These are phyloP conservation scores for Alternaria sp. DNA, from an alignment of 2,329 filamentous ascomycete genomes.

Conservation along the genomic window DNA sequence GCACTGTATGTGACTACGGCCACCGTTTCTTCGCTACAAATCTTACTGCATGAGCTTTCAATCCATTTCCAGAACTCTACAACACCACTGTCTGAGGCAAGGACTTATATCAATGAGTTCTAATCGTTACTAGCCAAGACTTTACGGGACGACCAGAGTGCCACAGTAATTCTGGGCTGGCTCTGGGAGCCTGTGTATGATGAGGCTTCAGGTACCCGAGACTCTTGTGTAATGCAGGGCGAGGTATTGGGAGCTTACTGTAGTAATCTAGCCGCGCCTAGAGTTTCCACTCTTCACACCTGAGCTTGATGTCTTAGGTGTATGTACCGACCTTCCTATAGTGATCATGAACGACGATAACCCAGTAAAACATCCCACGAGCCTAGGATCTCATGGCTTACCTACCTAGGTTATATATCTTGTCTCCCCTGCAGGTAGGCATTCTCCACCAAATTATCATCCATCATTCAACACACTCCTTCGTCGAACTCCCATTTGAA, in stretches of 20 bases:
- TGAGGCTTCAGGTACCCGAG: constrained; percentile 25
- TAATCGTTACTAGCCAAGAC: background rate
- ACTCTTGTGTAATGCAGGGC: constrained; percentile 25
- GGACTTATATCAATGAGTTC: background rate
- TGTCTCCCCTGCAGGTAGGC: constrained; percentile 18
- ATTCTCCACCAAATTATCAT: constrained; percentile 28
- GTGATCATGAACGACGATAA: constrained; percentile 25
- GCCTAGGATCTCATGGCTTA: constrained; percentile 13
- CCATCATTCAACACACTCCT: constrained; percentile 47
- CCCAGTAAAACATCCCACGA: constrained; percentile 31
- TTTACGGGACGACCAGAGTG: background rate
- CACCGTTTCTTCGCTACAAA: background rate
- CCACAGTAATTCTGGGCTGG: background rate
- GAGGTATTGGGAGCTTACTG: constrained; percentile 30
- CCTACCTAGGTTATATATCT: constrained; percentile 35
- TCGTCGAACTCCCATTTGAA: constrained; percentile 19
- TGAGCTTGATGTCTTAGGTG: constrained; percentile 33
- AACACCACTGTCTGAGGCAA: background rate
- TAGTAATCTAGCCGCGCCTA: constrained; percentile 33
- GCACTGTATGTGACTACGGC: background rate
- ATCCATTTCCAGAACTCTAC: background rate
- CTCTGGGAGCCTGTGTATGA: constrained; percentile 18
- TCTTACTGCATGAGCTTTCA: background rate
- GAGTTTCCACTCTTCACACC: constrained; percentile 29
- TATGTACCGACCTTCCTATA: constrained; percentile 38